A percentile compares a stretch with the other conserved stretches of the same genome.
Conservation (phyloP, 2,329 filamentous ascomycete genomes). For the Colletotrichum sojae region DNA sequence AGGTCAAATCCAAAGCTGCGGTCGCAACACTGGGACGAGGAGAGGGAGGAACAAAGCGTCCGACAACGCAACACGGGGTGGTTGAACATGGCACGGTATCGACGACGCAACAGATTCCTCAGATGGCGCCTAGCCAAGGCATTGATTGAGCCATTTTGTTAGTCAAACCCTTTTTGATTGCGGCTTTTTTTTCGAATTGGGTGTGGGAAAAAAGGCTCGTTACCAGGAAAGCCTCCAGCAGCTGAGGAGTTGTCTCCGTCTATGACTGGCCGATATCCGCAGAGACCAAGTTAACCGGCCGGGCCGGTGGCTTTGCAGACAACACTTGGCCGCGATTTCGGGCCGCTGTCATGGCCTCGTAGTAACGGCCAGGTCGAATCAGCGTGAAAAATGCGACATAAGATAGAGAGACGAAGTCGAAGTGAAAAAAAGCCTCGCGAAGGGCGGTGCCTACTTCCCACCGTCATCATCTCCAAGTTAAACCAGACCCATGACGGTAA, state of each 20-base stretch:
- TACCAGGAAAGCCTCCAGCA: background rate
- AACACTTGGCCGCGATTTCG: conserved; percentile 39
- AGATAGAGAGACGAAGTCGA: background rate
- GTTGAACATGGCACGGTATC: background rate
- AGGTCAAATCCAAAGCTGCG: conserved; percentile 7
- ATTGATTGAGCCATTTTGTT: background rate
- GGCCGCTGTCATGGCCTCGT: conserved; percentile 35
- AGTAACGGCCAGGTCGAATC: conserved; percentile 28
- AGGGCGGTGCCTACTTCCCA: conserved; percentile 14
- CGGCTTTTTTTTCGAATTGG: background rate
- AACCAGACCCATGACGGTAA: background rate
- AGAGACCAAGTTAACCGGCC: conserved; percentile 11
- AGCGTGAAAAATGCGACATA: conserved; percentile 16
- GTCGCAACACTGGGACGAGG: conserved; percentile 8
- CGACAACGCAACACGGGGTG: background rate
- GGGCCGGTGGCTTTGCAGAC: conserved; percentile 35
- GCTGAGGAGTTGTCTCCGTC: background rate
- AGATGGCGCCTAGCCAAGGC: background rate
- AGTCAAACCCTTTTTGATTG: background rate
- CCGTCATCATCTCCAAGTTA: conserved; percentile 11
- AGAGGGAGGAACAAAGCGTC: background rate
- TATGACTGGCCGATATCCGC: conserved; percentile 4
- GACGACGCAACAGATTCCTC: background rate
- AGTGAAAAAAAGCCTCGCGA: conserved; percentile 29
- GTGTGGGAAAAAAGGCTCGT: background rate